phyloP scores from a whole-genome alignment of 1,284 basidiomycete species.

The Mixia osmundae region DNA sequence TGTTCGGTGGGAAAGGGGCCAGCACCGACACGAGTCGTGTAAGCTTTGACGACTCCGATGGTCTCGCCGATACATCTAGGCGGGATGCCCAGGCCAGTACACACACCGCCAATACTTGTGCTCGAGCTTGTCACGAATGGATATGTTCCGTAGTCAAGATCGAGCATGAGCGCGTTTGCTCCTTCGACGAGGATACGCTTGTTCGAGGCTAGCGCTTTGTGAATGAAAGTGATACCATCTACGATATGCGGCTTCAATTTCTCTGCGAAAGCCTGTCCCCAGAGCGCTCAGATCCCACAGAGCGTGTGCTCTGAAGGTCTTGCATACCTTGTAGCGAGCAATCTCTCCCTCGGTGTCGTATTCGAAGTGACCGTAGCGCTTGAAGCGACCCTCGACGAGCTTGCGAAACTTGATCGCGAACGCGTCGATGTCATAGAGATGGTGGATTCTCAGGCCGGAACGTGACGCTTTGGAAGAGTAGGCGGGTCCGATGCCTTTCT shows the following conservation, averaged over 20 bases:
- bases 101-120: constrained; percentile 80
- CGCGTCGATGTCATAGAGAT: constrained; percentile 36
- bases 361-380: constrained; percentile 93
- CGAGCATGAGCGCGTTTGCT: constrained; percentile 94
- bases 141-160: constrained; percentile 93
- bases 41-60: constrained; percentile 89
- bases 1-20: constrained; percentile 96
- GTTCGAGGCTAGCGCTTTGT: constrained; percentile 42
- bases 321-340: constrained; percentile 51
- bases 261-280: constrained; percentile 45
- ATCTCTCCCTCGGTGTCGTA: constrained; percentile 98
- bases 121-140: constrained; percentile 89
- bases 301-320: not conserved
- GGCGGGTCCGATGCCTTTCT: constrained; percentile 92
- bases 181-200: constrained; percentile 84
- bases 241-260: constrained; percentile 69
- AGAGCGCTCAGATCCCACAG: not conserved
- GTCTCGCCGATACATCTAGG: constrained; percentile 60
- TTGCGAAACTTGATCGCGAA: constrained; percentile 86
- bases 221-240: constrained; percentile 65
- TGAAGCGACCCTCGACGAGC: constrained; percentile 88
- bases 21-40: constrained; percentile 89
- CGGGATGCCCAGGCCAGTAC: constrained; percentile 85
- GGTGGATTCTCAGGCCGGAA: constrained; percentile 84
- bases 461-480: constrained; percentile 95